Base-by-base conservation (phyloP, 371 early-diverging fungal species). In the Lichtheimia corymbifera region DNA sequence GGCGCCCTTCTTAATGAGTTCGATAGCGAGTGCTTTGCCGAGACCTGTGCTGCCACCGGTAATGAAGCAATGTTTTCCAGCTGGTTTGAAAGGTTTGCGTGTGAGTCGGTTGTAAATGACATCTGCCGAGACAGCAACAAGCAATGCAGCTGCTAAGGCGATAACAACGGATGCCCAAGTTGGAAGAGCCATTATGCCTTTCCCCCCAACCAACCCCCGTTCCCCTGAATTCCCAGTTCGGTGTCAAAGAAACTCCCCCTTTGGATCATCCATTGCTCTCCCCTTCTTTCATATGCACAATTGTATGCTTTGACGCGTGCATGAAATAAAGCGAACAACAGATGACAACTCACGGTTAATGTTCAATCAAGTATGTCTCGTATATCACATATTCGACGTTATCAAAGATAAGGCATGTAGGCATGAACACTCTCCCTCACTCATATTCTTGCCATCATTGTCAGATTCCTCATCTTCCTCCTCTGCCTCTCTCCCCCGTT, bases 41-140 rank as follows among this genome's bases (percentile, higher is more conserved):
- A 97, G 82, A 0, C 99, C 98, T 25, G 89, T 87, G 64, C 94
- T 94, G 61, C 94, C 97, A 57, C 99, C 99, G 0, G 97, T 93
- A 42, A 98, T 82, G 62, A 95, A 89, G 53, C 91, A 88, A 69
- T 91, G 91, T 71, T 89, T 77, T 15, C 72, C 74, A 12, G 67
- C 67, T 18, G 78, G 74, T 42, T 65, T 61, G 22, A 76, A 73
- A n/a, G 81, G 74, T 3, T 64, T 52, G 9, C 74, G 72, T 13
- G 66, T 69, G 3, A 70, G 28, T 2, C 63, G 63, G 7, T 42
- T 51, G 28, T 71, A 70, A 9, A 77, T 15, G 24, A 44, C 59
- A 24, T 77, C 71, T 25, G 59, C 53, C 3, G 56, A 44, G 25
- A 63, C 28, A n/a, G 68, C 63, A 17, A 65, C 55, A 2, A 47